phyloP scores from a whole-genome alignment of 73 alveolate genomes.

The Paramecium primaurelia region DNA sequence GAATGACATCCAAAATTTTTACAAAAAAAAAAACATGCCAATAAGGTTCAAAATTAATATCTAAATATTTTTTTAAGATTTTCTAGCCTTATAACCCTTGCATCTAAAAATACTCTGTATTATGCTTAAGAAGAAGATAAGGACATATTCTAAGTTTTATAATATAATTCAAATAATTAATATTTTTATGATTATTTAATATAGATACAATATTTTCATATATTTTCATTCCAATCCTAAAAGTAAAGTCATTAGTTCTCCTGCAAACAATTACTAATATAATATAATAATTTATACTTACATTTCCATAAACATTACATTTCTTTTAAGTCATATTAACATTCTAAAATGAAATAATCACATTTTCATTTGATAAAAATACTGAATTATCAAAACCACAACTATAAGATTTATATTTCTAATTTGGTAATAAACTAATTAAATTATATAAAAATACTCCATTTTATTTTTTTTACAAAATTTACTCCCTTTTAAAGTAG shows the following conservation, averaged over 20 bases:
- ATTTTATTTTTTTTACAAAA: neutral
- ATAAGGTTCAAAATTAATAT: conserved; percentile 96
- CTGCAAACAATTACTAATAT: neutral
- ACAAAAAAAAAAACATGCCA: conserved; percentile 97
- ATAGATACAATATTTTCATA: neutral
- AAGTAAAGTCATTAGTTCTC: neutral
- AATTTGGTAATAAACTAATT: neutral
- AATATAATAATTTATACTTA: neutral
- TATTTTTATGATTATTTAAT: neutral
- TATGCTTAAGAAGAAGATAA: neutral
- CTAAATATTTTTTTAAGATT: conserved; percentile 80
- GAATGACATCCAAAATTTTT: conserved; percentile 95
- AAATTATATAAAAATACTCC: neutral
- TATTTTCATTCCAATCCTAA: neutral
- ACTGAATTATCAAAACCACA: neutral
- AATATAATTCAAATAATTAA: neutral
- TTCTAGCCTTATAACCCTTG: conserved; percentile 84
- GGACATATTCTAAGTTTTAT: neutral
- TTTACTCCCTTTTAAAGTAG: neutral
- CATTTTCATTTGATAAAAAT: neutral
- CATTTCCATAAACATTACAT: neutral
- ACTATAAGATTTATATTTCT: neutral
- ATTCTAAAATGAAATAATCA: neutral
- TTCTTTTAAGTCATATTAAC: neutral
- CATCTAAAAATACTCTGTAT: conserved; percentile 71